A percentile compares a stretch with the other conserved stretches of the same genome.
Evolutionary conservation across 2,329 filamentous ascomycete genomes (phyloP).

Genomic region (Bertia moriformis): DNA sequence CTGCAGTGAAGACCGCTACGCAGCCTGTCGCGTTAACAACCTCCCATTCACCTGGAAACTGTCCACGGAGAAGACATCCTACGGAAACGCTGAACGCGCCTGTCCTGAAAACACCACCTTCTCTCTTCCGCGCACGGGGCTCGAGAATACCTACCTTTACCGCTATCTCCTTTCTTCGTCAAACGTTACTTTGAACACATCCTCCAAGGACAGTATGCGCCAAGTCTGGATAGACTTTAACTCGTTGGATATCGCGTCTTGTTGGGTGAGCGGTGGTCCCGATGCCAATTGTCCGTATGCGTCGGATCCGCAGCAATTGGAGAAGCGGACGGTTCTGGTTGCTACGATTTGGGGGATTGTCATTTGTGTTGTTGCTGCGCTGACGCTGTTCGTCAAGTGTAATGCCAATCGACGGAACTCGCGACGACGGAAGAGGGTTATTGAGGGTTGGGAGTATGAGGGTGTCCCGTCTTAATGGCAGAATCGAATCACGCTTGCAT

Average conservation of each 20-base stretch:
- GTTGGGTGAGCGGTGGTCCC: background rate
- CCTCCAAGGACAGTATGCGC: background rate
- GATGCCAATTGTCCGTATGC: background rate
- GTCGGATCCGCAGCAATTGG: background rate
- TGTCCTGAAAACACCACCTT: background rate
- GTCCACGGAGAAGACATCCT: background rate
- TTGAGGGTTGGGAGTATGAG: constrained; percentile 1
- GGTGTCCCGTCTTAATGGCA: constrained; percentile 1
- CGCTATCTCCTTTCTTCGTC: background rate
- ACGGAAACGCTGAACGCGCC: background rate
- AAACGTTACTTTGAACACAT: background rate
- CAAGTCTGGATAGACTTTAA: background rate
- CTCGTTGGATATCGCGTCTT: background rate
- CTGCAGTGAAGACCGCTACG: background rate
- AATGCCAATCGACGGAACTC: background rate
- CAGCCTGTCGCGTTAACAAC: background rate
- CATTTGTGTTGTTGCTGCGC: background rate
- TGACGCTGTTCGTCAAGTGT: background rate
- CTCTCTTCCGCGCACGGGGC: background rate
- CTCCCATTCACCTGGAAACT: background rate
- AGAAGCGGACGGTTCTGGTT: background rate
- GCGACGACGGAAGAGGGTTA: background rate
- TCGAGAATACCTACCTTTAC: background rate
- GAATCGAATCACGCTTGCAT: too few relatives aligned
- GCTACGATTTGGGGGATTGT: background rate